A percentile compares a stretch with the other conserved stretches of the same genome.
Evolutionary conservation across 164 flowering plant species (phyloP).

Genomic region (Tinospora cordifolia): DNA sequence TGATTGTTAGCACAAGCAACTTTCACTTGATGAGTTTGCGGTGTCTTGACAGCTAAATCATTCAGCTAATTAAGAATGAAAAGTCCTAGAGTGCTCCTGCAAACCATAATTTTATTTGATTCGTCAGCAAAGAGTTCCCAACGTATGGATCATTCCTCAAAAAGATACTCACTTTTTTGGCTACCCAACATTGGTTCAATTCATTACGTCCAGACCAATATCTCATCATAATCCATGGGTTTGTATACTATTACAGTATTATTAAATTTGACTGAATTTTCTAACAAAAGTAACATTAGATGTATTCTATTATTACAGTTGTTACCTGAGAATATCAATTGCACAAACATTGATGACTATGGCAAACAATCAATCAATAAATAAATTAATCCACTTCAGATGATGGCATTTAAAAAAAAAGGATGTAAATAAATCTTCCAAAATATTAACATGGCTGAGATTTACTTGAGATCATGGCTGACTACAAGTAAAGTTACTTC

Average conservation of each 20-base stretch:
- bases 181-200: neutral
- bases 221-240: neutral
- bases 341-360: no score
- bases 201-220: neutral
- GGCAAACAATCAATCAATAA: no score
- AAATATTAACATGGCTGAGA: neutral
- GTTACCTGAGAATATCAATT: neutral
- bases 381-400: no score
- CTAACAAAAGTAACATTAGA: neutral
- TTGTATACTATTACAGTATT: neutral
- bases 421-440: neutral
- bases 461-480: slow-evolving; percentile 95
- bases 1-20: neutral
- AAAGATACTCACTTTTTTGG: neutral
- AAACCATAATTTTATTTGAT: neutral
- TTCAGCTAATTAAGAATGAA: neutral
- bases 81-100: neutral
- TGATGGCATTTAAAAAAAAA: neutral
- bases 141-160: neutral
- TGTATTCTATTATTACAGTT: neutral
- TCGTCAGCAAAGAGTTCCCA: neutral
- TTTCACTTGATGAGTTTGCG: neutral
- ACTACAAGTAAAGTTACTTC: slow-evolving; percentile 80
- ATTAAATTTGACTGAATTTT: neutral
- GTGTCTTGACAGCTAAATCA: neutral